Evolutionary conservation across 352 stramenopile species (phyloP).

Genomic region (Globisporangium barbulae): DNA sequence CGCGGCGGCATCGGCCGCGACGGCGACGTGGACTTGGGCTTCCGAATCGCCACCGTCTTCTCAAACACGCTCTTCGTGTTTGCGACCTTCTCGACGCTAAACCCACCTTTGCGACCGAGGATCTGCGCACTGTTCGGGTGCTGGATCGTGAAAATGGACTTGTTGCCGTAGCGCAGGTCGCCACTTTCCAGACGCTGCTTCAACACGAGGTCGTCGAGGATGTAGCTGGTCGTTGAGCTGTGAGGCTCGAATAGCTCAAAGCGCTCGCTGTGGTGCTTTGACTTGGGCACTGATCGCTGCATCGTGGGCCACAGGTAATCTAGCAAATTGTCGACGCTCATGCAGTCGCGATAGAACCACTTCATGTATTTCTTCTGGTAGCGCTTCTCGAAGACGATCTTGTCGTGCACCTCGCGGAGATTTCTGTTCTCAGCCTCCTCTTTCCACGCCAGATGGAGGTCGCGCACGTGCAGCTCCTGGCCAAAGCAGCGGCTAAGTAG

Average conservation of each 20-base stretch:
- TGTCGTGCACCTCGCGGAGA: constrained; percentile 17
- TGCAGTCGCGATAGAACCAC: constrained; percentile 60
- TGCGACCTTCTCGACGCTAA: constrained; percentile 15
- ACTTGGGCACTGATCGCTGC: constrained; percentile 18
- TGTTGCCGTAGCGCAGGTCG: constrained; percentile 38
- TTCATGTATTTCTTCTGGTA: constrained; percentile 48
- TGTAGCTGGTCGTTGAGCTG: constrained; percentile 22
- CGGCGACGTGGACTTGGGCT: background rate
- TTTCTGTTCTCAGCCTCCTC: constrained; percentile 24
- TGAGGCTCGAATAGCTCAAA: background rate
- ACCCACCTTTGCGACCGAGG: constrained; percentile 24
- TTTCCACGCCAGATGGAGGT: constrained; percentile 30
- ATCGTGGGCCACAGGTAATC: constrained; percentile 49
- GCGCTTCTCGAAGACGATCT: constrained; percentile 30
- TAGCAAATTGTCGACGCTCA: constrained; percentile 53
- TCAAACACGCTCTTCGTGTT: constrained; percentile 25
- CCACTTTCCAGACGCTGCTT: constrained; percentile 35
- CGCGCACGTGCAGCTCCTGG: constrained; percentile 21
- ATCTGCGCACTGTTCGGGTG: constrained; percentile 30
- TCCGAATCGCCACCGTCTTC: background rate
- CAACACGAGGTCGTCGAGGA: constrained; percentile 57
- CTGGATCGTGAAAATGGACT: constrained; percentile 55
- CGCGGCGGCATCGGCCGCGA: background rate
- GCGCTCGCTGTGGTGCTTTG: background rate
- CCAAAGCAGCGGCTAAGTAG: constrained; percentile 33